Percentiles rank a stretch among this genome's conserved stretches.
These are phyloP conservation scores for Arthroderma sp. DNA, from an alignment of 2,329 filamentous ascomycete genomes.

Conservation along the genomic window DNA sequence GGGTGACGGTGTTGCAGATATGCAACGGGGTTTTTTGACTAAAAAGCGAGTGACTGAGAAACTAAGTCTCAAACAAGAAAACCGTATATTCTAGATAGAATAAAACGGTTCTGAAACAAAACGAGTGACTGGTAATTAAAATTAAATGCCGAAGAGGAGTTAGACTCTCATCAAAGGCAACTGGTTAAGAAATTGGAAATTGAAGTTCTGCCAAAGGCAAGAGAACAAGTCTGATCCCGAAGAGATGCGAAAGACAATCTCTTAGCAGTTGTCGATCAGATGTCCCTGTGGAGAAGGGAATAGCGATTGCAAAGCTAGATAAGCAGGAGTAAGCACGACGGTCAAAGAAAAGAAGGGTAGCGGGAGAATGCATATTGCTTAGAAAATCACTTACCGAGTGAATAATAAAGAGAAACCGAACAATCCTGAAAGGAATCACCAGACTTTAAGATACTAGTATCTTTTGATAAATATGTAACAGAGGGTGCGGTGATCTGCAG, in stretches of 20 bases:
- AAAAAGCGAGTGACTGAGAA: constrained; percentile 2
- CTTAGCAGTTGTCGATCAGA: neutral
- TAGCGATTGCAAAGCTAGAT: neutral
- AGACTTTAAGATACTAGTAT: neutral
- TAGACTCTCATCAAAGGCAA: too few relatives aligned
- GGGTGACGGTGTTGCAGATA: constrained; percentile 35
- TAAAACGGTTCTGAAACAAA: too few relatives aligned
- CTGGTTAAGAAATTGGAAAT: too few relatives aligned
- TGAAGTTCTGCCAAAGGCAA: too few relatives aligned
- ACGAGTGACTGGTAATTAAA: too few relatives aligned
- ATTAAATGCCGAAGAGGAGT: too few relatives aligned
- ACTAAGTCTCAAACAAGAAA: constrained; percentile 19
- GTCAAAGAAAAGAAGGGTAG: neutral
- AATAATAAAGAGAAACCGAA: constrained; percentile 9
- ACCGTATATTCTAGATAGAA: too few relatives aligned
- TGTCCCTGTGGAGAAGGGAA: neutral
- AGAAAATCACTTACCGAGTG: constrained; percentile 18
- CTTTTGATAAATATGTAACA: neutral
- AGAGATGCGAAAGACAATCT: too few relatives aligned
- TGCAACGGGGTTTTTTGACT: constrained; percentile 23
- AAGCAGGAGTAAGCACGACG: neutral
- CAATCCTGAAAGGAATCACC: neutral
- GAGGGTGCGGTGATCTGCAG: neutral
- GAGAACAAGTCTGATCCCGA: too few relatives aligned
- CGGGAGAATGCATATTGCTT: neutral